Conservation (phyloP, 2,329 filamentous ascomycete genomes). For the Alternaria panax region DNA sequence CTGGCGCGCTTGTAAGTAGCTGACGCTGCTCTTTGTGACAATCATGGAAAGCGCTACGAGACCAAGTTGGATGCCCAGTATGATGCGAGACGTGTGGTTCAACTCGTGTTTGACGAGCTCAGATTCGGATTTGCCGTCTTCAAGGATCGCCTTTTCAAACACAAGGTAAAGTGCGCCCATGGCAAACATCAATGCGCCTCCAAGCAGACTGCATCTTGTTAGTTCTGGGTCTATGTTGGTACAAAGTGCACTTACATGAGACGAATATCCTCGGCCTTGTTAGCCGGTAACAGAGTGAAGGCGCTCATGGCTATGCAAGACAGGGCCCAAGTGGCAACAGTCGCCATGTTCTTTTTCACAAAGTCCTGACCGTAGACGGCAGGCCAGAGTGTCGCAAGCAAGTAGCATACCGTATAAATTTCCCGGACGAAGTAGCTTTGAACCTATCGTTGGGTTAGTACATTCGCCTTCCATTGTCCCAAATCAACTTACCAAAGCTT, state of each 20-base stretch:
- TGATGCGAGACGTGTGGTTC: conserved; percentile 62
- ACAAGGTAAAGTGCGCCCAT: conserved; percentile 80
- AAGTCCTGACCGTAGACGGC: conserved; percentile 76
- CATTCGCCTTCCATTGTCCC: neutral
- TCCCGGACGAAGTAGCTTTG: conserved; percentile 91
- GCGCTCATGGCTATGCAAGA: conserved; percentile 85
- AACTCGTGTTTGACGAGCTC: conserved; percentile 37
- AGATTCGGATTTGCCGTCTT: conserved; percentile 48
- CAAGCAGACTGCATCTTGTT: conserved; percentile 65
- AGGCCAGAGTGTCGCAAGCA: conserved; percentile 81
- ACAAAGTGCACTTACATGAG: conserved; percentile 68
- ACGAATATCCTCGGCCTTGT: conserved; percentile 79
- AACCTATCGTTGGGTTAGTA: conserved; percentile 62
- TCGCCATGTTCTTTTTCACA: conserved; percentile 67
- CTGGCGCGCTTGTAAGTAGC: conserved; percentile 82
- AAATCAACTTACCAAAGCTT: conserved; percentile 66
- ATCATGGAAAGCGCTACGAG: conserved; percentile 81
- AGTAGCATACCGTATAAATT: conserved; percentile 81
- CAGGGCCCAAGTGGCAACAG: conserved; percentile 75
- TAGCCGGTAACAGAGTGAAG: conserved; percentile 87
- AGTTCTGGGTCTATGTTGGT: neutral
- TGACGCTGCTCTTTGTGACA: conserved; percentile 85
- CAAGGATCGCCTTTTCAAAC: conserved; percentile 73
- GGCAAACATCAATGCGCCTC: conserved; percentile 78
- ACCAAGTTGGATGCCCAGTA: conserved; percentile 77